Evolutionary conservation across 345 rosid species (phyloP).

Genomic region (Populus tremula): DNA sequence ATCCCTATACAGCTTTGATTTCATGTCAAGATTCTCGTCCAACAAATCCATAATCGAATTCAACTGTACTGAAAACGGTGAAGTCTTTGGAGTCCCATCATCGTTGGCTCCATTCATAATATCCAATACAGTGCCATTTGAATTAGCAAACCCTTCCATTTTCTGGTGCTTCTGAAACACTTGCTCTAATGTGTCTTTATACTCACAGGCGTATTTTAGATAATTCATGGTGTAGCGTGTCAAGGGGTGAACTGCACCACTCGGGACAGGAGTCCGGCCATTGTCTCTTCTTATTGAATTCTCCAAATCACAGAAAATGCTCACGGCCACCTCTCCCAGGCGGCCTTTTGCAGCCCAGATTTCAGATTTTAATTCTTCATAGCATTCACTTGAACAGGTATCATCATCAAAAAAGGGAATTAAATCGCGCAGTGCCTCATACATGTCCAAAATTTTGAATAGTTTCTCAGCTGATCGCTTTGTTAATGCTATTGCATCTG

Average conservation of each 20-base stretch:
- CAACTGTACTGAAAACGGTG: constrained; percentile 52
- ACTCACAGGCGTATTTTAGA: constrained; percentile 71
- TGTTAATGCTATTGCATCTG: constrained; percentile 68
- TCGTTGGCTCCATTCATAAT: constrained; percentile 10
- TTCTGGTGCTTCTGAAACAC: constrained; percentile 68
- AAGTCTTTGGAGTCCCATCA: constrained; percentile 17
- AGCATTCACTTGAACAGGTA: neutral
- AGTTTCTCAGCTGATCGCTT: constrained; percentile 70
- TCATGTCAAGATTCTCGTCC: constrained; percentile 56
- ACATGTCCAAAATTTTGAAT: constrained; percentile 78
- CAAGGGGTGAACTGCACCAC: constrained; percentile 85
- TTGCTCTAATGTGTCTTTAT: constrained; percentile 70
- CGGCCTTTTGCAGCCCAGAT: constrained; percentile 45
- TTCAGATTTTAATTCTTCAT: constrained; percentile 40
- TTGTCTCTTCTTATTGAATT: constrained; percentile 65
- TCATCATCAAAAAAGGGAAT: neutral
- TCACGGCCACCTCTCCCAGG: constrained; percentile 66
- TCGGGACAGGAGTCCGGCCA: constrained; percentile 64
- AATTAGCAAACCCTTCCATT: constrained; percentile 52
- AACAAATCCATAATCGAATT: constrained; percentile 65
- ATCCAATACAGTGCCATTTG: neutral
- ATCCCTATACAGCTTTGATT: constrained; percentile 73
- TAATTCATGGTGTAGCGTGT: constrained; percentile 90
- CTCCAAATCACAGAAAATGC: constrained; percentile 69
- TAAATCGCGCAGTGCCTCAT: constrained; percentile 65